phyloP scores from a whole-genome alignment of 192 early-diverging fungal species.

The Chytriomyces confervae region DNA sequence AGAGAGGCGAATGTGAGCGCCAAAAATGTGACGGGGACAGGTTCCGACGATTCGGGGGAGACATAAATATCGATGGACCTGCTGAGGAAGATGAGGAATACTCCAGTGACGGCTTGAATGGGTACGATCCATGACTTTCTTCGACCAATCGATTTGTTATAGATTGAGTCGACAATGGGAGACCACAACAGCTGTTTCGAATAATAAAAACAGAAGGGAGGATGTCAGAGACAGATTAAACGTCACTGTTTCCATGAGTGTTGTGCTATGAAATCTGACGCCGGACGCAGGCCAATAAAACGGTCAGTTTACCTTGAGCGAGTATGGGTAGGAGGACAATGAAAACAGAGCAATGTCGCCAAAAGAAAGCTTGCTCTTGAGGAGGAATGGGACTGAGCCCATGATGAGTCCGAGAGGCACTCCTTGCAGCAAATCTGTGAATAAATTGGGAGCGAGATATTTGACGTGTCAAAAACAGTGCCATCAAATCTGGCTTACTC shows the following conservation, averaged over 20 bases:
- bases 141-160: slow-evolving; percentile 79
- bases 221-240: too few species aligned
- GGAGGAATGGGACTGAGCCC: slow-evolving; percentile 91
- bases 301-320: slow-evolving; percentile 68
- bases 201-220: too few species aligned
- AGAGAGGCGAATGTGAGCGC: slow-evolving; percentile 80
- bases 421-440: slow-evolving; percentile 84
- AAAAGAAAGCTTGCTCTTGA: slow-evolving; percentile 93
- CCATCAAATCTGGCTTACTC: too few species aligned
- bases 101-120: slow-evolving; percentile 86
- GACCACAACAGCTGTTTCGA: slow-evolving; percentile 83
- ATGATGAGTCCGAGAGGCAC: slow-evolving; percentile 91
- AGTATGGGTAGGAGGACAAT: slow-evolving; percentile 94
- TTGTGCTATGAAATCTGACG: too few species aligned
- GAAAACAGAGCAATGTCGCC: slow-evolving; percentile 93
- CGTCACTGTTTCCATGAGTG: too few species aligned
- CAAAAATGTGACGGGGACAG: slow-evolving; percentile 69
- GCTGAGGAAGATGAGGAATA: slow-evolving; percentile 81
- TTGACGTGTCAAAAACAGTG: too few species aligned
- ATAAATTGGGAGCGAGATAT: background rate
- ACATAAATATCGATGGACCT: slow-evolving; percentile 75
- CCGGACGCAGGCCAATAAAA: too few species aligned
- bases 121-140: slow-evolving; percentile 99
- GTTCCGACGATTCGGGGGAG: slow-evolving; percentile 53
- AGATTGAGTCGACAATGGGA: slow-evolving; percentile 93